Base-by-base conservation (phyloP, 352 stramenopile genomes). In the Pythium rhizo-oryzae region DNA sequence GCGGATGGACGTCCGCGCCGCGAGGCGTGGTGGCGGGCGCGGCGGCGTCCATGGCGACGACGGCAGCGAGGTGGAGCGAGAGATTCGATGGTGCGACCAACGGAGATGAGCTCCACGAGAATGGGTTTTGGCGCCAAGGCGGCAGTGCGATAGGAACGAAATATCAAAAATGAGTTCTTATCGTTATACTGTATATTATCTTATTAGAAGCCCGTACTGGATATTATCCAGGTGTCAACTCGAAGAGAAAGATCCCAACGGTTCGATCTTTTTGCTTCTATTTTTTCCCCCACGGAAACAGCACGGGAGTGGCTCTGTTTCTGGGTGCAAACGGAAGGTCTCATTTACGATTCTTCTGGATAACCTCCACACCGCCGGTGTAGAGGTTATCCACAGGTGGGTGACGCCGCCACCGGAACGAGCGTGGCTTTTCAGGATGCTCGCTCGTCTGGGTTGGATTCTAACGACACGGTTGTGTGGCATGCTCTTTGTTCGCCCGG, bases 161-260 rank as follows among this genome's bases (percentile, higher is more conserved):
- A 28, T 49, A 47, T 21, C 30, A 47, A 19, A 56, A 56, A 56
- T 56, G 23, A 30, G 50, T 56, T 56, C 21, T 19, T 56, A 56
- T 56, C 50, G 2, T 43, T 33, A 33, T 43, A 43, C 37, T 18
- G 37, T 11, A 43, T 11, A 43, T 9, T 9, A 12, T 43, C 37
- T 12, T 6, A 43, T 12, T 43, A 18, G 37, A 11, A 18, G 37
- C 37, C 15, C 8, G 2, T 11, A 16, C 37, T 43, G 37, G 37
- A 43, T 43, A 43, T 43, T 43, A 43, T 43, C 37, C 37, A 43
- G 37, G 5, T 11, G 11, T 43, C 37, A 18, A 43, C 37, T 43
- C 44, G 13, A 23, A 18, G 6, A 23, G 44, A 51, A 51, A 51
- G 18, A 24, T 21, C 8, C 15, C 15, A 18, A 43, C 9, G 4